Evolutionary conservation across 495 filamentous ascomycete species (phyloP).

Genomic region (Cercophora scortea): DNA sequence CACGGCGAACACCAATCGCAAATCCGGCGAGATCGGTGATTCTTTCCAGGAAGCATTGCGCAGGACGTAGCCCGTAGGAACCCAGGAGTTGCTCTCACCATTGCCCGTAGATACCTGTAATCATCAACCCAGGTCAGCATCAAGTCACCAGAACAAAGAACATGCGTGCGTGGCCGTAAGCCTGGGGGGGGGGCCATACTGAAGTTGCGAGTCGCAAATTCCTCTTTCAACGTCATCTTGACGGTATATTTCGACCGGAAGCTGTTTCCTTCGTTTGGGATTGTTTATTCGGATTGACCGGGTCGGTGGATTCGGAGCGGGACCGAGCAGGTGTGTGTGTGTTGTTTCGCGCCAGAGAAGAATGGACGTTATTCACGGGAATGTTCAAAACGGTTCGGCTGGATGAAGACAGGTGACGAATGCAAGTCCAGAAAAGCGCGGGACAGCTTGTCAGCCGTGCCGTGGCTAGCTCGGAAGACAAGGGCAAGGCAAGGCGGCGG

Average conservation of each 20-base stretch:
- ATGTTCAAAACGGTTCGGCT: too few species aligned
- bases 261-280: neutral
- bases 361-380: too few species aligned
- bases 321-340: too few species aligned
- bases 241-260: slow-evolving; percentile 1
- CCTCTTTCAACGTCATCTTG: slow-evolving; percentile 52
- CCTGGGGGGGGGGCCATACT: slow-evolving; percentile 57
- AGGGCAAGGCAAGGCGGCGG: neutral
- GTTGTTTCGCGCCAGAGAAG: too few species aligned
- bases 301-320: neutral
- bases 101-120: slow-evolving; percentile 99
- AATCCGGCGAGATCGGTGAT: neutral
- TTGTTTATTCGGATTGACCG: neutral
- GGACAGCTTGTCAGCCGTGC: neutral
- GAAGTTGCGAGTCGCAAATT: slow-evolving; percentile 95
- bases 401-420: too few species aligned
- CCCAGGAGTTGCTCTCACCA: slow-evolving; percentile 57
- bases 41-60: too few species aligned
- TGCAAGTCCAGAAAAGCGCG: too few species aligned
- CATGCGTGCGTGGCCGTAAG: slow-evolving; percentile 23
- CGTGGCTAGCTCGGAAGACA: neutral
- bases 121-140: slow-evolving; percentile 18
- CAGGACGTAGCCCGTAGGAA: neutral
- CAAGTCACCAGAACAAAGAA: neutral
- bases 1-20: neutral